These are phyloP conservation scores for Sphagnum tenellum DNA, from an alignment of 225 moss, liverwort and hornwort genomes.

Conservation along the genomic window DNA sequence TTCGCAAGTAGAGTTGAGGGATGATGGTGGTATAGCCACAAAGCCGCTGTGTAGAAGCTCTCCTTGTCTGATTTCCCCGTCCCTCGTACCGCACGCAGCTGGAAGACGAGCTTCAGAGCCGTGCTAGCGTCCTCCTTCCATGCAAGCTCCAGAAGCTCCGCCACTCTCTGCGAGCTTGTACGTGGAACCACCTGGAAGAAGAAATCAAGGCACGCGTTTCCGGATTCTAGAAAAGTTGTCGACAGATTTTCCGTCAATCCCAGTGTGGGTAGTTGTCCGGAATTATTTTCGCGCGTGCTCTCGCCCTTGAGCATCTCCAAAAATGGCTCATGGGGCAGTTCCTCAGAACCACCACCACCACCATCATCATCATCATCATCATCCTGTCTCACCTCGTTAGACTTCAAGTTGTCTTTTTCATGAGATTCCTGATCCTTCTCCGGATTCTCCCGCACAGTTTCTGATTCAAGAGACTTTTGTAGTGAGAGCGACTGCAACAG, in stretches of 20 bases:
- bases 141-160: slow-evolving; percentile 31
- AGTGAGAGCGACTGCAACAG: too few species aligned
- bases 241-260: slow-evolving; percentile 59
- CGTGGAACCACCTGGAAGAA: slow-evolving; percentile 74
- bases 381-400: too few species aligned
- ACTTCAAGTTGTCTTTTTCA: too few species aligned
- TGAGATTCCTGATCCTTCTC: too few species aligned
- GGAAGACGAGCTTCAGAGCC: slow-evolving; percentile 63
- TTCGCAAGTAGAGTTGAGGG: slow-evolving; percentile 53
- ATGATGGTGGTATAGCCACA: slow-evolving; percentile 61
- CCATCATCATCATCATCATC: too few species aligned
- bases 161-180: slow-evolving; percentile 7
- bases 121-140: slow-evolving; percentile 65
- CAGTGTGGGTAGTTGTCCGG: slow-evolving; percentile 9
- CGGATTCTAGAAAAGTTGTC: slow-evolving; percentile 45
- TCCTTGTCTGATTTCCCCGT: slow-evolving; percentile 72
- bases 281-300: too few species aligned
- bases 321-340: too few species aligned
- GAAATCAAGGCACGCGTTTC: slow-evolving; percentile 60
- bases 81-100: slow-evolving; percentile 72
- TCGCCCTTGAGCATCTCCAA: too few species aligned
- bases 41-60: slow-evolving; percentile 51
- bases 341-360: too few species aligned
- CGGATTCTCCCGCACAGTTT: too few species aligned
- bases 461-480: too few species aligned